phyloP scores from a whole-genome alignment of 2,329 filamentous ascomycete species.

The Xylariales sp. region DNA sequence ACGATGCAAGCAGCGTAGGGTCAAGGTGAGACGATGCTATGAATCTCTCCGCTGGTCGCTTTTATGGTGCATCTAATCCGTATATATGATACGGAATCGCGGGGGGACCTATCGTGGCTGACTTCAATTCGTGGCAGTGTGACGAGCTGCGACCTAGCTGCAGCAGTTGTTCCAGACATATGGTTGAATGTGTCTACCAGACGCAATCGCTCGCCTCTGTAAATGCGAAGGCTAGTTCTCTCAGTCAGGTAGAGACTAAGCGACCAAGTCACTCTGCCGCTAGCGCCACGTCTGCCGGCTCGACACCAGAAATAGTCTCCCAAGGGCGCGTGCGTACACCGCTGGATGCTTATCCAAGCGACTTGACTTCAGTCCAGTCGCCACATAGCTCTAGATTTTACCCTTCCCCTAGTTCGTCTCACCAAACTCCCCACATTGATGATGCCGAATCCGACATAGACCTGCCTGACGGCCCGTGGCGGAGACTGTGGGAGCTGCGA shows the following conservation, averaged over 20 bases:
- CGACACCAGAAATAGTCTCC: constrained; percentile 27
- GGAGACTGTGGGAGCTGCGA: constrained; percentile 54
- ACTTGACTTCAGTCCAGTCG: constrained; percentile 35
- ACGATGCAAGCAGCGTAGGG: constrained; percentile 49
- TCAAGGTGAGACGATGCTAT: constrained; percentile 44
- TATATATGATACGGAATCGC: constrained; percentile 2
- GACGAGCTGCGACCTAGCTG: constrained; percentile 49
- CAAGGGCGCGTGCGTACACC: constrained; percentile 13
- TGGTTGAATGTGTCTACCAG: constrained; percentile 49
- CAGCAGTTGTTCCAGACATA: constrained; percentile 48
- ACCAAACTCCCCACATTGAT: constrained; percentile 38
- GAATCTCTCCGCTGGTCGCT: constrained; percentile 1
- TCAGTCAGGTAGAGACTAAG: constrained; percentile 28
- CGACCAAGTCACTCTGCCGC: constrained; percentile 22
- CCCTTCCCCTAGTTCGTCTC: constrained; percentile 42
- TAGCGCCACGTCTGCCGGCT: constrained; percentile 15
- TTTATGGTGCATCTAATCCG: background rate
- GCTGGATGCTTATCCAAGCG: constrained; percentile 29
- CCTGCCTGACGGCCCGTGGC: constrained; percentile 51
- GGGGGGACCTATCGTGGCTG: constrained; percentile 14
- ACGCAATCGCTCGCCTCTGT: constrained; percentile 32
- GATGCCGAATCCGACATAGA: constrained; percentile 45
- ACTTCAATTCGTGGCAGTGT: constrained; percentile 41
- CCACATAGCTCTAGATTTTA: constrained; percentile 40
- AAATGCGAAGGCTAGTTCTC: constrained; percentile 24